These are phyloP conservation scores for Ramichloridium luteum DNA, from an alignment of 2,329 filamentous ascomycete species.

Conservation along the genomic window DNA sequence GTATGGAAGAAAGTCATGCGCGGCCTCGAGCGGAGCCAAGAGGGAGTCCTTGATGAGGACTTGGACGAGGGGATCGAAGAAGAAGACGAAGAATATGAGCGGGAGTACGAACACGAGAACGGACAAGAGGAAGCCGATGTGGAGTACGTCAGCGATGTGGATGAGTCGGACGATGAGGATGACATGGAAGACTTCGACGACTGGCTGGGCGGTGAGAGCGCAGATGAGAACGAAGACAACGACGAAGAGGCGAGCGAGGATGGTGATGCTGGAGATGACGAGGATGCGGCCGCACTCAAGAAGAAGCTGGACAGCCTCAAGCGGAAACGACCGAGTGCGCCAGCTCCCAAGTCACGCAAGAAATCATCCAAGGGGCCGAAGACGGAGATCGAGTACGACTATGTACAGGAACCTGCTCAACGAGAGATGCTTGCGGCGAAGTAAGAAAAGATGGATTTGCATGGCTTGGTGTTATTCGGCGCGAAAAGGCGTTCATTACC, in stretches of 20 bases:
- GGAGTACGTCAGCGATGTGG: conserved; percentile 87
- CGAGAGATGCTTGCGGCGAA: conserved; percentile 26
- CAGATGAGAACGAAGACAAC: conserved; percentile 33
- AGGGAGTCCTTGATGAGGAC: conserved; percentile 74
- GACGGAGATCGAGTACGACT: conserved; percentile 69
- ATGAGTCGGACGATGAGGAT: conserved; percentile 57
- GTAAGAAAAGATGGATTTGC: conserved; percentile 6
- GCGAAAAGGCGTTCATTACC: too few relatives aligned
- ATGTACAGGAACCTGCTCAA: conserved; percentile 49
- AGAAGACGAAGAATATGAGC: conserved; percentile 53
- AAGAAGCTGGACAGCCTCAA: conserved; percentile 42
- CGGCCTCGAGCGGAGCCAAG: conserved; percentile 75
- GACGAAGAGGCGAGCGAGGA: conserved; percentile 34
- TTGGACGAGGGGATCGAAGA: conserved; percentile 76
- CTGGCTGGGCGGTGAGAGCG: conserved; percentile 68
- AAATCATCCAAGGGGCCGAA: conserved; percentile 46
- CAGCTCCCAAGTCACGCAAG: conserved; percentile 43
- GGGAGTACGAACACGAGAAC: conserved; percentile 49
- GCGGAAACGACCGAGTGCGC: conserved; percentile 42
- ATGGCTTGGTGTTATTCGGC: too few relatives aligned
- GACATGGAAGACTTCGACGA: conserved; percentile 86
- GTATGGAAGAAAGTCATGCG: conserved; percentile 97
- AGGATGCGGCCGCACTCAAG: conserved; percentile 46
- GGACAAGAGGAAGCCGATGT: conserved; percentile 57
- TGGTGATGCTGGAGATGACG: conserved; percentile 35